phyloP scores from a whole-genome alignment of 2,329 filamentous ascomycete species.

The Xylaria polymorpha region DNA sequence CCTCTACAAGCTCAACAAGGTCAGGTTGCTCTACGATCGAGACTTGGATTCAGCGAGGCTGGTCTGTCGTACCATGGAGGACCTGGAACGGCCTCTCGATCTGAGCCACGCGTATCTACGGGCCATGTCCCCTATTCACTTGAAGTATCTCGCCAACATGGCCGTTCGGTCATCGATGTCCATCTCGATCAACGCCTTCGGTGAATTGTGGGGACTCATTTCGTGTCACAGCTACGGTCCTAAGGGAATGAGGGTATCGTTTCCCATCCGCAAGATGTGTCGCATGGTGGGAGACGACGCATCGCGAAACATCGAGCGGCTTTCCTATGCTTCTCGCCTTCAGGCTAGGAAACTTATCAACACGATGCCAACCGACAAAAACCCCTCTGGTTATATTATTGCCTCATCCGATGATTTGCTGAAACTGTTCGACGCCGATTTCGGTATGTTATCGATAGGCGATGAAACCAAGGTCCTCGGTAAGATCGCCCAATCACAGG shows the following conservation, averaged over 20 bases:
- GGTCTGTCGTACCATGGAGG: slow-evolving; percentile 80
- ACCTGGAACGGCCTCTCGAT: slow-evolving; percentile 80
- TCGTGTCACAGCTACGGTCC: slow-evolving; percentile 84
- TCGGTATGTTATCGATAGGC: slow-evolving; percentile 83
- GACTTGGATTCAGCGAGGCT: slow-evolving; percentile 83
- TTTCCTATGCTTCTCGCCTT: slow-evolving; percentile 86
- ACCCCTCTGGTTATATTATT: slow-evolving; percentile 89
- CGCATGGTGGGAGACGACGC: slow-evolving; percentile 86
- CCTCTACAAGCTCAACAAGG: slow-evolving; percentile 91
- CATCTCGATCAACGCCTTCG: slow-evolving; percentile 88
- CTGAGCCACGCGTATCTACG: slow-evolving; percentile 86
- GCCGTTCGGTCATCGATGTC: slow-evolving; percentile 94
- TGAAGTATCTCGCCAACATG: slow-evolving; percentile 91
- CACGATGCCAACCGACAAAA: slow-evolving; percentile 81
- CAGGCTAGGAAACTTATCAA: slow-evolving; percentile 91
- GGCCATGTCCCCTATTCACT: slow-evolving; percentile 89
- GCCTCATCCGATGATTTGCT: slow-evolving; percentile 88
- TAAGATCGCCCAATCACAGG: slow-evolving; percentile 78
- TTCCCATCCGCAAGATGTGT: slow-evolving; percentile 93
- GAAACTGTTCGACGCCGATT: slow-evolving; percentile 87
- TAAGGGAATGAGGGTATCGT: slow-evolving; percentile 88
- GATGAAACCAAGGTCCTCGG: slow-evolving; percentile 92
- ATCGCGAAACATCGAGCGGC: slow-evolving; percentile 85
- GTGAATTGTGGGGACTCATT: slow-evolving; percentile 88
- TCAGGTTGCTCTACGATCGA: slow-evolving; percentile 86